Percentiles rank a stretch among this genome's conserved stretches.
phyloP scores from a whole-genome alignment of 345 rosid species.

The Citrus glauca region DNA sequence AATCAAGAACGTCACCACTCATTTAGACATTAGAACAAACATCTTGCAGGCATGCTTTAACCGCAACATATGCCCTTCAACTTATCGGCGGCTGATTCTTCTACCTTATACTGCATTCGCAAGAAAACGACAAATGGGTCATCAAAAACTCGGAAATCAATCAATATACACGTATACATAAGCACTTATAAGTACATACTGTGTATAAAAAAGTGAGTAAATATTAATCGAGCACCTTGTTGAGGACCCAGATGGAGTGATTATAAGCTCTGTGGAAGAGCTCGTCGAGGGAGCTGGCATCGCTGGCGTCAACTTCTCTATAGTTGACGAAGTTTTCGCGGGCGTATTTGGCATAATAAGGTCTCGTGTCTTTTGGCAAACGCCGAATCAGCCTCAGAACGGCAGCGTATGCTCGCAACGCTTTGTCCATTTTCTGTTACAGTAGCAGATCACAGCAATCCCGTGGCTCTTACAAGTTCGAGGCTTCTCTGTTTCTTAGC shows the following conservation, averaged over 20 bases:
- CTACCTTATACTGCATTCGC: conserved; percentile 67
- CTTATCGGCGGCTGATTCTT: conserved; percentile 60
- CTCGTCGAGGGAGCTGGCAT: conserved; percentile 59
- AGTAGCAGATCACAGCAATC: background rate
- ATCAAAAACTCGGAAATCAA: background rate
- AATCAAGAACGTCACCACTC: background rate
- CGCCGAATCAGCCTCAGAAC: conserved; percentile 72
- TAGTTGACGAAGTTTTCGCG: conserved; percentile 91
- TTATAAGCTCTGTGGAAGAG: conserved; percentile 76
- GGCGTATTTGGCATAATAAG: conserved; percentile 84
- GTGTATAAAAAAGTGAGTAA: background rate
- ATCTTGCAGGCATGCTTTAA: conserved; percentile 20
- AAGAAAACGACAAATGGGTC: background rate
- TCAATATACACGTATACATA: background rate
- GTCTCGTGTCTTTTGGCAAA: conserved; percentile 71
- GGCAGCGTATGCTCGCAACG: conserved; percentile 70
- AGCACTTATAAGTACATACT: background rate
- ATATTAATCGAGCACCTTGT: conserved; percentile 47
- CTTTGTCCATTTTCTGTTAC: conserved; percentile 55
- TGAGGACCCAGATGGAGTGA: conserved; percentile 94
- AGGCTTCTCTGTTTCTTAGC: background rate
- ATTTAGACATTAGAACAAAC: conserved; percentile 44
- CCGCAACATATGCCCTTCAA: conserved; percentile 51
- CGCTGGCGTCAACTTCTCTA: conserved; percentile 61
- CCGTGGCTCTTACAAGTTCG: background rate